Percentiles rank a stretch among this genome's conserved stretches.
Evolutionary conservation across 2,329 filamentous ascomycete genomes (phyloP).

Genomic region (Scedosporium minutisporum): DNA sequence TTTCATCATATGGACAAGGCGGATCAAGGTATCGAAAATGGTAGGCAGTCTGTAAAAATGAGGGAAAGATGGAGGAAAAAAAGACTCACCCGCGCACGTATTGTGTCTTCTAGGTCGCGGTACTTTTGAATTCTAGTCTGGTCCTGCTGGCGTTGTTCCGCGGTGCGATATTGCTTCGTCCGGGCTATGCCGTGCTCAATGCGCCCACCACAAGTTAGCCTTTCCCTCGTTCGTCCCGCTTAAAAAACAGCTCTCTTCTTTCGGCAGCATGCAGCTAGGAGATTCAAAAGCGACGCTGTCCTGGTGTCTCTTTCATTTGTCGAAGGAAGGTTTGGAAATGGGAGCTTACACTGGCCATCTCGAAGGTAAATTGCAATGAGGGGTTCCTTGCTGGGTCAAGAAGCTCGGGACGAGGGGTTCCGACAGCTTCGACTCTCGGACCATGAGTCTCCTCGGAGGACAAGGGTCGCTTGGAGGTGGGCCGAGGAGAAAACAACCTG

Average conservation of each 20-base stretch:
- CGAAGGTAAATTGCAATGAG: background rate
- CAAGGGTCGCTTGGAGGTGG: background rate
- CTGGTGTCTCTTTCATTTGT: too few species aligned
- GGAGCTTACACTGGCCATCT: background rate
- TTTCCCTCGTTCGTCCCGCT: background rate
- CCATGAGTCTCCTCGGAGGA: background rate
- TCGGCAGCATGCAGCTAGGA: background rate
- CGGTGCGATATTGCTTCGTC: slow-evolving; percentile 49
- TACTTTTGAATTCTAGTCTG: slow-evolving; percentile 68
- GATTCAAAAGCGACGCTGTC: background rate
- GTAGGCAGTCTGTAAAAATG: background rate
- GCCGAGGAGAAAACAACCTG: background rate
- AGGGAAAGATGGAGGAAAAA: background rate
- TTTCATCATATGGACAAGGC: background rate
- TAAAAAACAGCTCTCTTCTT: background rate
- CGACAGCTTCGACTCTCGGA: background rate
- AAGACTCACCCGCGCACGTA: slow-evolving; percentile 52
- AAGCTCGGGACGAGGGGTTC: background rate
- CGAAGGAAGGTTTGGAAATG: background rate
- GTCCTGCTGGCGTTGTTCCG: slow-evolving; percentile 63
- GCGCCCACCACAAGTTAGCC: background rate
- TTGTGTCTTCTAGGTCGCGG: slow-evolving; percentile 56
- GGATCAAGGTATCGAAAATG: background rate
- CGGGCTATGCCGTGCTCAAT: slow-evolving; percentile 75
- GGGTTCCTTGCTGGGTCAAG: background rate